phyloP scores from a whole-genome alignment of 306 rosid genomes.

The Castanospermum australe region DNA sequence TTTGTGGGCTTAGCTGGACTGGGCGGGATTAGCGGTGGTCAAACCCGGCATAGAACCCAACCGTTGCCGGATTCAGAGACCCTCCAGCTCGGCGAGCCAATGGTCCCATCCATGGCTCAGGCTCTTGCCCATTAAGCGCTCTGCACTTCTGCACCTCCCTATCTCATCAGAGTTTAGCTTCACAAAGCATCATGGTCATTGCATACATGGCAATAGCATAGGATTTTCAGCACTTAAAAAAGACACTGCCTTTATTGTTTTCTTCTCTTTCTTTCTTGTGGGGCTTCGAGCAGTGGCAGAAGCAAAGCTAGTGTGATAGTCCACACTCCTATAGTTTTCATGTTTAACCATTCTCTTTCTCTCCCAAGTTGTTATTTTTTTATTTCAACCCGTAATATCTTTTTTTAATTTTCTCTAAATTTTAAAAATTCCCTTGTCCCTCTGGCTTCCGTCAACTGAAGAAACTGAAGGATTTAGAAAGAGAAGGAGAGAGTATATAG shows the following conservation, averaged over 20 bases:
- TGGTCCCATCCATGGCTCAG: neutral
- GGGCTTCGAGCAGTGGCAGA: neutral
- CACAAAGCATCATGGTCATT: neutral
- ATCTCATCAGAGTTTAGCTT: neutral
- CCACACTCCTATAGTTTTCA: neutral
- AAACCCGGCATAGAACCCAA: conserved; percentile 30
- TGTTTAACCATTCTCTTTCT: conserved; percentile 6
- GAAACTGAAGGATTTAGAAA: conserved; percentile 19
- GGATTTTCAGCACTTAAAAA: neutral
- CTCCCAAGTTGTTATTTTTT: conserved; percentile 13
- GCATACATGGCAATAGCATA: neutral
- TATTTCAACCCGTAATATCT: neutral
- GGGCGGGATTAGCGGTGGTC: conserved; percentile 53
- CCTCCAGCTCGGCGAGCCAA: neutral
- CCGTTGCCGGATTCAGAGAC: conserved; percentile 42
- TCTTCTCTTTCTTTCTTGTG: neutral
- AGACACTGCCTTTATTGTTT: neutral
- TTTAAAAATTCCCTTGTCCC: conserved; percentile 28
- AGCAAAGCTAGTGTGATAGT: neutral
- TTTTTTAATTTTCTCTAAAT: conserved; percentile 23
- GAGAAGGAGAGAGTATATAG: conserved; percentile 7
- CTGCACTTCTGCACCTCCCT: too few species aligned
- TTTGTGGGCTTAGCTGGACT: conserved; percentile 42
- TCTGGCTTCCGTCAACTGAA: conserved; percentile 51
- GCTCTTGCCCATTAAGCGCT: too few species aligned